Base-by-base conservation (phyloP, 345 rosid species). In the Lepidium africanum region DNA sequence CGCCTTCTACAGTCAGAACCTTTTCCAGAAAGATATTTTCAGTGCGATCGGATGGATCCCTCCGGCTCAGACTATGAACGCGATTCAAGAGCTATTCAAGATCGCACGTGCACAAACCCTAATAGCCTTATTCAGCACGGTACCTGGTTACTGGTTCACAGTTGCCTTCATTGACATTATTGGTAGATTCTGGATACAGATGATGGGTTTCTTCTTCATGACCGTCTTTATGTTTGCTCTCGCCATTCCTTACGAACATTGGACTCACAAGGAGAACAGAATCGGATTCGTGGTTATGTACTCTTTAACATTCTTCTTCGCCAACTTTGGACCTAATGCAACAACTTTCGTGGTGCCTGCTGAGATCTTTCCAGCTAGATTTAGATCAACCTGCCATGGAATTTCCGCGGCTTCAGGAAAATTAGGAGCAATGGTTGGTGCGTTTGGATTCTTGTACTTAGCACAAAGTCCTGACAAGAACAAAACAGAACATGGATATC, bases 171-270 rank as follows among this genome's bases (percentile, higher is more conserved):
- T 25, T 4, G 27, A 25, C 27, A 25, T 25, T 25, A 3, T 25
- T 25, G 27, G 27, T 25, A 25, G 27, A 25, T 25, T 25, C 27
- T 2, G 3, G 27, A 25, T 25, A 25, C 27, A 90, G 37, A 42
- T 90, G 85, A 88, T 88, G 86, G 95, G 95, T 7, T 90, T 90
- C 82, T 84, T 87, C 85, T 84, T 90, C 82, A 90, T 90, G 97
- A 90, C 95, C 9, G 92, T 87, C 9, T 90, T 90, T 43, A 90
- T 90, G 95, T 90, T 90, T 35, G 95, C 92, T 5, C 64, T 88
- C 3, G 92, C 97, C 9, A 88, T 91, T 49, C 97, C 97, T 35
- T 88, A 91, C 69, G 59, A 91, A 42, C 92, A 85, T 45, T 88
- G 97, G 97, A 86, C 86, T 15, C 92, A 82, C 47, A 85, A 76